These are phyloP conservation scores for Viola pubescens DNA, from an alignment of 441 rosid genomes.

Conservation along the genomic window DNA sequence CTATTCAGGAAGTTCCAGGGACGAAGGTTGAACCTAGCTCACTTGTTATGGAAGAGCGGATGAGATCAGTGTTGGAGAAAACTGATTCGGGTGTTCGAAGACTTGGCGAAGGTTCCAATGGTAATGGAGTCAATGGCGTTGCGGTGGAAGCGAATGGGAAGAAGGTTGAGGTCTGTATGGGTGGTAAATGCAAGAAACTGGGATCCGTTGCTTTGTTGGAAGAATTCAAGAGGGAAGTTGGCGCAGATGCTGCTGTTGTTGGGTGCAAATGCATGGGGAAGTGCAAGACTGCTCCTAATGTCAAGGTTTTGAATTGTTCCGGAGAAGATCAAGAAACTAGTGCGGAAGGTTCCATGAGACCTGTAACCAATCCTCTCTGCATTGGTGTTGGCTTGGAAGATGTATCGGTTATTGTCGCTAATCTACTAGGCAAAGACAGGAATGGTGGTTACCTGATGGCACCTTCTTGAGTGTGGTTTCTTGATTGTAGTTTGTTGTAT, in stretches of 20 bases:
- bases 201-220: constrained; percentile 52
- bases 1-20: neutral
- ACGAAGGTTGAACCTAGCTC: neutral
- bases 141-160: neutral
- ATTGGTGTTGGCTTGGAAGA: constrained; percentile 66
- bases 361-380: constrained; percentile 41
- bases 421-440: constrained; percentile 28
- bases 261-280: constrained; percentile 83
- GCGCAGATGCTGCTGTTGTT: constrained; percentile 40
- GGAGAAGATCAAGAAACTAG: neutral
- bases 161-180: constrained; percentile 24
- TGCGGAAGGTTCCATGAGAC: constrained; percentile 21
- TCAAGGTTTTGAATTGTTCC: constrained; percentile 22
- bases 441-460: too few species aligned
- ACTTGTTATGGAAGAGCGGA: neutral
- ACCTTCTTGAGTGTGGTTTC: too few species aligned
- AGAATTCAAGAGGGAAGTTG: constrained; percentile 44
- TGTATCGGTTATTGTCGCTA: constrained; percentile 43
- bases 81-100: neutral
- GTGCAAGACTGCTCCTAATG: constrained; percentile 73
- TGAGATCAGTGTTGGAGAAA: neutral
- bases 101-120: constrained; percentile 2
- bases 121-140: neutral
- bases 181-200: constrained; percentile 21
- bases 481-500: too few species aligned